A percentile compares a stretch with the other conserved stretches of the same genome.
Evolutionary conservation across 2,329 filamentous ascomycete species (phyloP).

Genomic region (Cordyceps javanica): DNA sequence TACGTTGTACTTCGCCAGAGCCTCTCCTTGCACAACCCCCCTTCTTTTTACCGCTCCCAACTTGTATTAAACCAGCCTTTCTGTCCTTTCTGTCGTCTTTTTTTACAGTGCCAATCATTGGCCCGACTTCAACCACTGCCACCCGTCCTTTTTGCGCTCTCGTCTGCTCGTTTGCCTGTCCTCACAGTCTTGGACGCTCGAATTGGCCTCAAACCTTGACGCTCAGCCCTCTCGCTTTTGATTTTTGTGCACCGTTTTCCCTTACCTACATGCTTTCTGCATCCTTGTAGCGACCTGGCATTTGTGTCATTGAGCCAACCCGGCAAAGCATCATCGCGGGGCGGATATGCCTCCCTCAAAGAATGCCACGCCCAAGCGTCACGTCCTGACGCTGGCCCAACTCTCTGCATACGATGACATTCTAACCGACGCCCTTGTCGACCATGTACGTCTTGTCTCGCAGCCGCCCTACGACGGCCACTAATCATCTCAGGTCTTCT

Average conservation of each 20-base stretch:
- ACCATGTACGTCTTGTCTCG: constrained; percentile 63
- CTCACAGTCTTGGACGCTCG: background rate
- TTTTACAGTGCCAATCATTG: background rate
- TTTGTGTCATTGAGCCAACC: background rate
- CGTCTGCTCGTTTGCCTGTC: background rate
- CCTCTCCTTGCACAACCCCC: background rate
- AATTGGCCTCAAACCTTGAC: background rate
- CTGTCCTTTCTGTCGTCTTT: background rate
- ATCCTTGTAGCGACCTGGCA: background rate
- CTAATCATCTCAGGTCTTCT: constrained; percentile 63
- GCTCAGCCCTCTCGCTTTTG: background rate
- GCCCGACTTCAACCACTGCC: background rate
- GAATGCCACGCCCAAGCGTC: constrained; percentile 45
- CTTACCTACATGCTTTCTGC: background rate
- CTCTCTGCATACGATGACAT: constrained; percentile 93
- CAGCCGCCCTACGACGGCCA: background rate
- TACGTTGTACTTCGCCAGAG: background rate
- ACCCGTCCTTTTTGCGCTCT: background rate
- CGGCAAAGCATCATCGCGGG: no score
- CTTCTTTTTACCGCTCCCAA: background rate
- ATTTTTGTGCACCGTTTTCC: background rate
- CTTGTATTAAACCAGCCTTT: background rate
- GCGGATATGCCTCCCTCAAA: constrained; percentile 32
- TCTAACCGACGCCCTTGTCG: constrained; percentile 87
- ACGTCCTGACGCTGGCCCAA: constrained; percentile 77